Evolutionary conservation across 129 eudicot genomes (phyloP).

Genomic region (Sambucus nigra): DNA sequence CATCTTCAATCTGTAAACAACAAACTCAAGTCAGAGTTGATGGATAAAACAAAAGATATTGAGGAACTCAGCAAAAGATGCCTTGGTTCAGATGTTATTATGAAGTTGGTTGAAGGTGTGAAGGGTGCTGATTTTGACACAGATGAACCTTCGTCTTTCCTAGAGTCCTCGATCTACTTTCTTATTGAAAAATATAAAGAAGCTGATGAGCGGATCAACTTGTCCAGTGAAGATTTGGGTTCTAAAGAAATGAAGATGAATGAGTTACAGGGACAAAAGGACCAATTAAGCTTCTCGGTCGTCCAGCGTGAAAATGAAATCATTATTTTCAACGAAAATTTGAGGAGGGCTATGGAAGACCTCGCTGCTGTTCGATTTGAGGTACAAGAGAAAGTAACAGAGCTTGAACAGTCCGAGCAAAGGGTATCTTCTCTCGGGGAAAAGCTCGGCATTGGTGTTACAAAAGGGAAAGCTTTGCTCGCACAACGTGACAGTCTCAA

Average conservation of each 20-base stretch:
- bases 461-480: constrained; percentile 92
- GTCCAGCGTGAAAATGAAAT: constrained; percentile 49
- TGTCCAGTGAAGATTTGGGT: constrained; percentile 13
- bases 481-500: constrained; percentile 87
- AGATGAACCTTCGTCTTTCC: constrained; percentile 31
- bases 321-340: constrained; percentile 43
- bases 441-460: constrained; percentile 87
- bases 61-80: constrained; percentile 42
- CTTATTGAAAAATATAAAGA: constrained; percentile 42
- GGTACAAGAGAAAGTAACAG: constrained; percentile 42
- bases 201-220: constrained; percentile 22
- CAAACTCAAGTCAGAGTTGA: constrained; percentile 46
- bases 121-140: constrained; percentile 22
- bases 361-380: constrained; percentile 26
- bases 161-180: constrained; percentile 47
- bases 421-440: constrained; percentile 77
- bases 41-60: constrained; percentile 33
- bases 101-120: constrained; percentile 44
- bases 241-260: constrained; percentile 29
- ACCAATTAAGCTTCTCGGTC: constrained; percentile 29
- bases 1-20: constrained; percentile 40
- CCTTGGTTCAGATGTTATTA: constrained; percentile 27
- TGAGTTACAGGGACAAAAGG: constrained; percentile 49
- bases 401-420: constrained; percentile 82
- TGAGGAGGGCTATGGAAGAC: constrained; percentile 44